Base-by-base conservation (phyloP, 2,329 filamentous ascomycete genomes). In the Dactylellina drechsleri region DNA sequence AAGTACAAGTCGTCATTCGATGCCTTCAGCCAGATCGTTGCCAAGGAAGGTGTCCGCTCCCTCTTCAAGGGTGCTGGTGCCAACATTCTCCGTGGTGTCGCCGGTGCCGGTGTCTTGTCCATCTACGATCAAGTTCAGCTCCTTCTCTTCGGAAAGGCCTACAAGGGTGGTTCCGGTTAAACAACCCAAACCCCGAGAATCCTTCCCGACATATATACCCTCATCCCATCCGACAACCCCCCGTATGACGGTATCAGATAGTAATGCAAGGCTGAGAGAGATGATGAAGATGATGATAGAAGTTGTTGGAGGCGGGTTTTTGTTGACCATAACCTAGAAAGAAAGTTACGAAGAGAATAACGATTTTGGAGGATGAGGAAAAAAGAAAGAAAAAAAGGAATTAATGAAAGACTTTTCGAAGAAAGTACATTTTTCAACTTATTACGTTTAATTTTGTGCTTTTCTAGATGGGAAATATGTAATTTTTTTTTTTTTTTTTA, bases 1-100 rank as follows among this genome's bases (percentile, higher is more conserved):
- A 99, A 99, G 92, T 99, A 99, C 92, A 92, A 91, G 85, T 92
- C 90, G 84, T 97, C 95, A 81, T 82, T 98, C 82, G 95, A 99
- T 86, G 95, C 95, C 83, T 93, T 90, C 86, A 88, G 88, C 86
- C 92, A 98, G 90, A 99, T 99, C 84, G 85, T 98, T 83, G 93
- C 93, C 87, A 92, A 92, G 87, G 95, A 98, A 89, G 95, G 95
- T 89, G 87, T 96, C 86, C 92, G 89, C 87, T 99, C 95, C 82
- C 94, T 99, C 86, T 99, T 99, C 93, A 99, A 99, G 92, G 95
- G 95, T 93, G 95, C 95, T 84, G 95, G 95, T 92, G 95, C 95
- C 90, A 99, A 99, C 92, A 99, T 99, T 84, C 95, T 99, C 87
- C 95, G 95, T 97, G 96, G 95, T 97, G 95, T 99, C 84, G 95